Evolutionary conservation across 2,329 filamentous ascomycete species (phyloP).

Genomic region (Diplodia intermedia): DNA sequence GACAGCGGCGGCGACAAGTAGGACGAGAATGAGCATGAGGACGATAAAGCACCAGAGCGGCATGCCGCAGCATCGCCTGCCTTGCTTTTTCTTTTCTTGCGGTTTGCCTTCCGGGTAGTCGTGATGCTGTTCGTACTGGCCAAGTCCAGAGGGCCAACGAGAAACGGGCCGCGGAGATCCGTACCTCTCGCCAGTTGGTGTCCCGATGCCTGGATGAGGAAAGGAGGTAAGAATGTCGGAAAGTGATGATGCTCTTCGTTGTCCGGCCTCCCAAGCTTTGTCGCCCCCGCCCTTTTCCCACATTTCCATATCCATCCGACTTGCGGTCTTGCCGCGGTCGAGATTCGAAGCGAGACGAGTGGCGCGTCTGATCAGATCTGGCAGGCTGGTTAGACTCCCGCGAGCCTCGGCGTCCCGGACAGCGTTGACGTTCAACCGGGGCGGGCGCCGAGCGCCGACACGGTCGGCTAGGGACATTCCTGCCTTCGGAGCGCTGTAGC

Average conservation of each 20-base stretch:
- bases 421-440: slow-evolving; percentile 80
- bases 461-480: slow-evolving; percentile 50
- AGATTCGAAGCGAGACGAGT: slow-evolving; percentile 87
- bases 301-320: slow-evolving; percentile 61
- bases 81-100: slow-evolving; percentile 45
- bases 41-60: slow-evolving; percentile 79
- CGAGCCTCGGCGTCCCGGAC: slow-evolving; percentile 81
- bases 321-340: slow-evolving; percentile 77
- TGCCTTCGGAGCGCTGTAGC: slow-evolving; percentile 41
- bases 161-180: slow-evolving; percentile 15
- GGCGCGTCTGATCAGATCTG: slow-evolving; percentile 87
- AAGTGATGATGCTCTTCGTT: slow-evolving; percentile 56
- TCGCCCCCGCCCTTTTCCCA: slow-evolving; percentile 50
- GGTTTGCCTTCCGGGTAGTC: slow-evolving; percentile 29
- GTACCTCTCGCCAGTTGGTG: slow-evolving; percentile 45
- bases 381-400: slow-evolving; percentile 88
- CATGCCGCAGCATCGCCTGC: slow-evolving; percentile 81
- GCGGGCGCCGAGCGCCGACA: slow-evolving; percentile 62
- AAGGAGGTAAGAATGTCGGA: slow-evolving; percentile 71
- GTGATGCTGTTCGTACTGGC: slow-evolving; percentile 18
- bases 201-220: slow-evolving; percentile 63
- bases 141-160: slow-evolving; percentile 20
- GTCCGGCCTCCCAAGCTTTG: slow-evolving; percentile 39
- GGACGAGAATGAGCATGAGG: slow-evolving; percentile 68
- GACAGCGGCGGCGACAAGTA: slow-evolving; percentile 80